Base-by-base conservation (phyloP, 2,329 filamentous ascomycete genomes). In the Pezicula neosporulosa region DNA sequence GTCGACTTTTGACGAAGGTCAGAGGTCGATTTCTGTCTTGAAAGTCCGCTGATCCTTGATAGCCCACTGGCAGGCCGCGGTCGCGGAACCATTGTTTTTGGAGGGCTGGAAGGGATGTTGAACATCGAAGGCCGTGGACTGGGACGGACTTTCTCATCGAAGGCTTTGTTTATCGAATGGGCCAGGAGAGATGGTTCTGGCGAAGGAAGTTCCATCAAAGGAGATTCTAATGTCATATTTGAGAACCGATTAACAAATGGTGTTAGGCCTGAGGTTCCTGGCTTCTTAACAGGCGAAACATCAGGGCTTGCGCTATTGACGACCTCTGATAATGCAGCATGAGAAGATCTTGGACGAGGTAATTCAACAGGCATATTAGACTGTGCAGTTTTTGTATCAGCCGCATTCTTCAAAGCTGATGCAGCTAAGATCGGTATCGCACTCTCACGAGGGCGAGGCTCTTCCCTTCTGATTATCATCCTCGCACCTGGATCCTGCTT, bases 101-200 rank as follows among this genome's bases (percentile, higher is more conserved):
- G 63, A 43, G 63, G 62, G 48, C 61, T 64, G 3, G 63, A 63
- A 28, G 59, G 44, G 35, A 64, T 60, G 36, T 60, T 61, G 49
- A 61, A 60, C 46, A 63, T 62, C 8, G 62, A 63, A 10, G 63
- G 60, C 28, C 57, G 51, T 5, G 60, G 63, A 46, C 61, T 66
- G 15, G 51, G 42, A 39, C 48, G 53, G 15, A 50, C 54, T 24
- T 50, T 55, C 21, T 62, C 56, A 36, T 59, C 54, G 16, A 57
- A 48, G 18, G 39, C 52, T 39, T 49, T 55, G 24, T 47, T 49
- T n/a, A 38, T 44, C 6, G 51, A 39, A 21, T 53, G 49, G 12
- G 53, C 36, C 43, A 41, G 18, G 37, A 47, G 30, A 37, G 55
- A 55, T 53, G 56, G 53, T 36, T 60, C 59, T 36, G 51, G 45